Conservation (phyloP, 352 stramenopile species). For the Phytopythium boreale region DNA sequence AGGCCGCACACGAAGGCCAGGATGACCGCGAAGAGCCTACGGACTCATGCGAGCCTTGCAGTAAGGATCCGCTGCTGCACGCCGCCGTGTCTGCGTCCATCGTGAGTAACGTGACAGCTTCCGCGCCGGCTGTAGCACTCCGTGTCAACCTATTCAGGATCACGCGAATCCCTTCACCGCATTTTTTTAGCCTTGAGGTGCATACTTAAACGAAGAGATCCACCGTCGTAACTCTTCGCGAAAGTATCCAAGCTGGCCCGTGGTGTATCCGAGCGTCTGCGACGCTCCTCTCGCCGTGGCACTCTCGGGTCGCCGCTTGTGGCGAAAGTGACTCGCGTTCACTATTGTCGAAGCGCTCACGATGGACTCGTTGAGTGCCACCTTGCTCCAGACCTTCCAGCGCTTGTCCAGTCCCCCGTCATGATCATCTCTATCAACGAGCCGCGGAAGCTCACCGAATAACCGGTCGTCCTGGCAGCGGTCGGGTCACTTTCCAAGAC, state of each 20-base stretch:
- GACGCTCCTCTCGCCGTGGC: neutral
- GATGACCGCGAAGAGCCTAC: neutral
- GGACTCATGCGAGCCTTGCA: too few relatives aligned
- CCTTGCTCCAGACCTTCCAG: neutral
- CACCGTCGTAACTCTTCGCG: neutral
- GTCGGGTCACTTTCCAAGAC: neutral
- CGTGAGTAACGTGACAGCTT: slow-evolving; percentile 9
- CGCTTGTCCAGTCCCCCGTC: neutral
- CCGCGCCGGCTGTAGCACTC: neutral
- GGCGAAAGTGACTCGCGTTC: neutral
- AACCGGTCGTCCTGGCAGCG: neutral
- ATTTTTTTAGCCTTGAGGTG: neutral
- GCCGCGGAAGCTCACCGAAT: neutral
- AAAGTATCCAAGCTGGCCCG: neutral
- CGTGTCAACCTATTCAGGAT: neutral
- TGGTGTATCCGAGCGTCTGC: neutral
- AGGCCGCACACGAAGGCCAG: neutral
- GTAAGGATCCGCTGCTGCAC: neutral
- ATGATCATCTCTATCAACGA: neutral
- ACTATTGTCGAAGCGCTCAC: neutral
- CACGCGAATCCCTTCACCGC: too few relatives aligned
- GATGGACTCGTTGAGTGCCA: neutral
- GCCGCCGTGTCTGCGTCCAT: neutral
- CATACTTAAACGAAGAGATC: neutral
- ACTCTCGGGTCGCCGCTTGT: neutral